Base-by-base conservation (phyloP, 306 rosid species). In the Cucumis melo region DNA sequence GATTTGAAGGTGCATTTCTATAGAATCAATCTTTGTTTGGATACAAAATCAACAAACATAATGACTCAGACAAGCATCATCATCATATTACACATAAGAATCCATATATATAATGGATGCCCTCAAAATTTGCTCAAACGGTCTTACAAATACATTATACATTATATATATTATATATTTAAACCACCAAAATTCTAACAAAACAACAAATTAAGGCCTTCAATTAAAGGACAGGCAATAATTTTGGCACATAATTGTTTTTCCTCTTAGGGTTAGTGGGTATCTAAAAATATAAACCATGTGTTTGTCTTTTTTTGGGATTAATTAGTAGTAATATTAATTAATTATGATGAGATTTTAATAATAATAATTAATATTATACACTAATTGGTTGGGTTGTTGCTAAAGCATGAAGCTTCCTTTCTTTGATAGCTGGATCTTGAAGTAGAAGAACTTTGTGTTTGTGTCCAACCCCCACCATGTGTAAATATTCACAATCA, bases 391-490 rank as follows among this genome's bases (percentile, higher is more conserved):
- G 68, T 32, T 85, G 66, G 73, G 87, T 60, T 68, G 80, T 57
- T 5, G 83, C 84, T 63, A 87, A 64, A 50, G 84, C 85, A 71
- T 87, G 90, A 5, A 88, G 88, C 90, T 90, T 94, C 85, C 82
- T 87, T 68, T 90, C 99, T 78, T 89, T 92, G 42, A 88, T 87
- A 5, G 91, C 97, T 71, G 99, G 99, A 78, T 94, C 99, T 83
- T 94, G 86, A 1, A 94, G 86, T 68, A 94, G 61, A 6, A 94
- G 83, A 72, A 92, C 96, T 71, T 94, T 94, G 89, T 94, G 97
- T 77, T 90, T 92, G 88, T 92, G 92, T 63, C 87, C 85, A 29
- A 94, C 96, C 9, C 99, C 99, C 79, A 89, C 92, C 99, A 94
- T 94, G 90, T 94, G 99, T 12, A 94, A 80, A 60, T 85, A 86